Base-by-base conservation (phyloP, 352 stramenopile genomes). In the Pythium myriotylum region DNA sequence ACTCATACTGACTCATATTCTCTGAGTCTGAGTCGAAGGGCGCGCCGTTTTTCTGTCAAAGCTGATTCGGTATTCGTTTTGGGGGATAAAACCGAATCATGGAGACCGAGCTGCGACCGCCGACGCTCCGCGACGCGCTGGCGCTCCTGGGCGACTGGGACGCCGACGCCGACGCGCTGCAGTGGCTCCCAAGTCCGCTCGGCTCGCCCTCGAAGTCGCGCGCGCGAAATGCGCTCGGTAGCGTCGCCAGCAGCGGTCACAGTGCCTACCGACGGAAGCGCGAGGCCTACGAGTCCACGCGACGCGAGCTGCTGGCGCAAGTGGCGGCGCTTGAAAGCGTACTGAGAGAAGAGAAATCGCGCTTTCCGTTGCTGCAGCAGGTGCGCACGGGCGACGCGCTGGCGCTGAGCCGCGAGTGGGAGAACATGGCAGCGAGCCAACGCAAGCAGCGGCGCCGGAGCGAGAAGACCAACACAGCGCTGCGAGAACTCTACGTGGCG, bases 71-170 rank as follows among this genome's bases (percentile, higher is more conserved):
- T n/a, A n/a, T n/a, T n/a, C n/a, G n/a, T n/a, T n/a, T n/a, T n/a
- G n/a, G n/a, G n/a, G n/a, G n/a, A n/a, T n/a, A n/a, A n/a, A n/a
- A n/a, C n/a, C n/a, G n/a, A n/a, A n/a, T n/a, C n/a, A n/a, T n/a
- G n/a, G n/a, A n/a, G n/a, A n/a, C n/a, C n/a, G n/a, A n/a, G n/a
- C n/a, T n/a, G n/a, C n/a, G n/a, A n/a, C n/a, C 29, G 29, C 29
- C 29, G 16, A 22, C 17, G 16, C 45, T 39, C n/a, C 33, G 45
- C 39, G 35, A 23, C 5, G 51, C 51, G n/a, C 51, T 58, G 6
- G 51, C 35, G n/a, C 33, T 58, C 6, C 24, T 49, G 14, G 39
- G 51, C 17, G 51, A 58, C 51, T 58, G 51, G 51, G 51, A 40
- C 20, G 37, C 35, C 35, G 51, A 58, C 13, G 6, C 17, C 7